These are phyloP conservation scores for Rosa multiflora DNA, from an alignment of 306 rosid genomes.

Conservation along the genomic window DNA sequence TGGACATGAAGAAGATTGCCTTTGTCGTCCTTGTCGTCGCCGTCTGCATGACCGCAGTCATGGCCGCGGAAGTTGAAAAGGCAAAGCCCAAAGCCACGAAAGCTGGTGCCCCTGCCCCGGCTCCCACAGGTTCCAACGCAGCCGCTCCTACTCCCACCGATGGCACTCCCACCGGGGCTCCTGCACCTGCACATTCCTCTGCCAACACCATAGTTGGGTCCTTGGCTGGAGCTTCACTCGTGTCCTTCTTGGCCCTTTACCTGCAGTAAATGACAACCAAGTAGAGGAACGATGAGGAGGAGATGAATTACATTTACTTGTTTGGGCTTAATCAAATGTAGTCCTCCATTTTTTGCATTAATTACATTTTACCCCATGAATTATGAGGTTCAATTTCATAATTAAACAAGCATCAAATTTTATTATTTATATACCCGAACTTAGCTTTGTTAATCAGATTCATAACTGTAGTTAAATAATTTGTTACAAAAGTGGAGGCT, in stretches of 20 bases:
- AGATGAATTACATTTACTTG: not conserved
- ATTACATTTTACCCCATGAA: too few relatives aligned
- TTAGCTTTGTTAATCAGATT: too few relatives aligned
- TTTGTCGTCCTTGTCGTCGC: slow-evolving; percentile 7
- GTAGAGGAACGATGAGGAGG: not conserved
- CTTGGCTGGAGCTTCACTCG: slow-evolving; percentile 22
- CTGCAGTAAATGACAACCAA: slow-evolving; percentile 11
- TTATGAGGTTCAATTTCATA: too few relatives aligned
- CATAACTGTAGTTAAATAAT: too few relatives aligned
- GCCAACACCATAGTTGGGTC: slow-evolving; percentile 3
- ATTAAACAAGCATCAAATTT: too few relatives aligned
- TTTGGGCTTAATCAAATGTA: not conserved
- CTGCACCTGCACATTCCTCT: not conserved
- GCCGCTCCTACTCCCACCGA: not conserved
- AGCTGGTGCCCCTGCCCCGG: not conserved
- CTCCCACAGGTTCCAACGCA: not conserved
- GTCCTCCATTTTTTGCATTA: not conserved
- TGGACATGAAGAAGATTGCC: slow-evolving; percentile 27
- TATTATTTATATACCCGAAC: too few relatives aligned
- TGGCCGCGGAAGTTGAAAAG: not conserved
- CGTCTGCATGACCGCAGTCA: slow-evolving; percentile 13
- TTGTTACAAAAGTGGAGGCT: too few relatives aligned
- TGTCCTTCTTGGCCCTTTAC: slow-evolving; percentile 19
- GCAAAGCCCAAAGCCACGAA: not conserved
- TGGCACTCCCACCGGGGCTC: not conserved